phyloP scores from a whole-genome alignment of 345 rosid genomes.

The Brassica nigra region DNA sequence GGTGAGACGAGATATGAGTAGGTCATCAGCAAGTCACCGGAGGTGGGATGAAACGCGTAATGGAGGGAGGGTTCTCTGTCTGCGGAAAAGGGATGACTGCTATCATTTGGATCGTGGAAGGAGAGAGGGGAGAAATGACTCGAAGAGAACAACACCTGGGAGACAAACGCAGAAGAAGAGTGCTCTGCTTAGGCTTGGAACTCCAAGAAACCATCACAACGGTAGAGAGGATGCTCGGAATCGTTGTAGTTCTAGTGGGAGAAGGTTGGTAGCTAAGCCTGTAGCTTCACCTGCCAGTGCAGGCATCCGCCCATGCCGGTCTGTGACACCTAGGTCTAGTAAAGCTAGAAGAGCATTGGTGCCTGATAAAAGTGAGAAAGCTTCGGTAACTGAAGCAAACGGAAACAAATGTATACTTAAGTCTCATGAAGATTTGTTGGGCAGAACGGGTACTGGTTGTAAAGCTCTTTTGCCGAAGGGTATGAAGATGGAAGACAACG shows the following conservation, averaged over 20 bases:
- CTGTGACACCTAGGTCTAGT: slow-evolving; percentile 51
- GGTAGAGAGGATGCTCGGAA: slow-evolving; percentile 55
- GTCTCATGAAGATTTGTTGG: slow-evolving; percentile 38
- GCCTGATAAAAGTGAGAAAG: slow-evolving; percentile 41
- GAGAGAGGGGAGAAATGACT: slow-evolving; percentile 55
- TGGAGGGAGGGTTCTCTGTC: slow-evolving; percentile 37
- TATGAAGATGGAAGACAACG: slow-evolving; percentile 56
- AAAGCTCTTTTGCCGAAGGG: slow-evolving; percentile 41
- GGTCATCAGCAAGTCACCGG: slow-evolving; percentile 37
- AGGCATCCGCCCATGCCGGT: slow-evolving; percentile 31
- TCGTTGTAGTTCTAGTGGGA: slow-evolving; percentile 44
- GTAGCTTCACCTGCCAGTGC: slow-evolving; percentile 46
- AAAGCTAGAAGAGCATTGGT: slow-evolving; percentile 51
- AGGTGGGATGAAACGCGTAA: slow-evolving; percentile 43
- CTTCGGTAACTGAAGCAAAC: slow-evolving; percentile 37
- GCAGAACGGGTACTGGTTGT: slow-evolving; percentile 35
- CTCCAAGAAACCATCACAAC: slow-evolving; percentile 45
- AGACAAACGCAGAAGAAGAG: slow-evolving; percentile 82
- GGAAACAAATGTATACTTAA: slow-evolving; percentile 24
- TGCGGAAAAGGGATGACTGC: slow-evolving; percentile 43
- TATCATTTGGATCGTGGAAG: slow-evolving; percentile 52
- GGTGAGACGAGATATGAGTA: slow-evolving; percentile 32
- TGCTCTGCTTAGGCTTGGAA: slow-evolving; percentile 81
- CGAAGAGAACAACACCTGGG: slow-evolving; percentile 49
- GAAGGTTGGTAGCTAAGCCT: slow-evolving; percentile 68